These are phyloP conservation scores for Coriolopsis trogii DNA, from an alignment of 1,284 basidiomycete species.

Conservation along the genomic window DNA sequence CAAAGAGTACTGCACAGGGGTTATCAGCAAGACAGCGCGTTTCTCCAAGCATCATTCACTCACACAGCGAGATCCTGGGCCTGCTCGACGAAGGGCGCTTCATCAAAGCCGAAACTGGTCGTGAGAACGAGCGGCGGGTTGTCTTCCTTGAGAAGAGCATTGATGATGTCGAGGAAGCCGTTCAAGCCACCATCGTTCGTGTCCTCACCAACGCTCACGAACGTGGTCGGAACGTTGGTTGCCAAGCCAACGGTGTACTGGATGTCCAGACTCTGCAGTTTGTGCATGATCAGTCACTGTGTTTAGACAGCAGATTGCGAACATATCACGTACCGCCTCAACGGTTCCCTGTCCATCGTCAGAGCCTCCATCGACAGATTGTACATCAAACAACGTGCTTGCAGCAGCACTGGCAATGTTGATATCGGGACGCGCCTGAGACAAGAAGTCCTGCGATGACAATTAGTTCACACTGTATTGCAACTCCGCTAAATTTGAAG, in stretches of 20 bases:
- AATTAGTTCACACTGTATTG: neutral
- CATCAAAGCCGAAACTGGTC: slow-evolving; percentile 57
- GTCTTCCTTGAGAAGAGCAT: slow-evolving; percentile 31
- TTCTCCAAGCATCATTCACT: slow-evolving; percentile 30
- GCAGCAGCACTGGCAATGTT: slow-evolving; percentile 29
- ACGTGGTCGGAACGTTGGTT: slow-evolving; percentile 43
- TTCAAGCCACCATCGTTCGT: slow-evolving; percentile 26
- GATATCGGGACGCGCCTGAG: slow-evolving; percentile 52
- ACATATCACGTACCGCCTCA: slow-evolving; percentile 23
- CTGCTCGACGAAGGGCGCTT: slow-evolving; percentile 35
- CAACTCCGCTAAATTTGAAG: neutral
- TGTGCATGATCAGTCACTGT: neutral
- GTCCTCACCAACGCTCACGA: slow-evolving; percentile 24
- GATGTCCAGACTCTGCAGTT: slow-evolving; percentile 53
- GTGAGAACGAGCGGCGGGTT: slow-evolving; percentile 37
- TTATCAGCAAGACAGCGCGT: too few species aligned
- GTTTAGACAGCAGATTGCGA: slow-evolving; percentile 8
- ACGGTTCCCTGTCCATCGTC: slow-evolving; percentile 20
- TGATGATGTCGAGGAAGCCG: slow-evolving; percentile 37
- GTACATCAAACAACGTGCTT: slow-evolving; percentile 20
- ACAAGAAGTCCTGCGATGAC: slow-evolving; percentile 49
- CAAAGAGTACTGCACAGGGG: slow-evolving; percentile 28
- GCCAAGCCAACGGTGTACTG: slow-evolving; percentile 68
- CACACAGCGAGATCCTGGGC: slow-evolving; percentile 53
- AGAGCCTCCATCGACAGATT: slow-evolving; percentile 35